Conservation (phyloP, 2,329 filamentous ascomycete species). For the Neonectria hederae region DNA sequence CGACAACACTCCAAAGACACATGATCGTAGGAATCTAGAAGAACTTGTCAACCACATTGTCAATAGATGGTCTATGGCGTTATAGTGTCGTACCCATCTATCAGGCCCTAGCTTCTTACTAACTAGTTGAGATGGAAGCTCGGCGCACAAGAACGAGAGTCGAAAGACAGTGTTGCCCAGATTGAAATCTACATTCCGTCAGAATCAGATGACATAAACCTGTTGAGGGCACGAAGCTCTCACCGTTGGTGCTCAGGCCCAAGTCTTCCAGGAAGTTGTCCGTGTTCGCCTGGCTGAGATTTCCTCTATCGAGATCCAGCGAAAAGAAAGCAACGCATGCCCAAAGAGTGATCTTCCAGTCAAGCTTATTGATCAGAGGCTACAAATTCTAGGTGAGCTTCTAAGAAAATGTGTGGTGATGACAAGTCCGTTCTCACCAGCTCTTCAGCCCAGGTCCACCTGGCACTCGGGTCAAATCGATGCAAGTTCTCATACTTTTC, state of each 20-base stretch:
- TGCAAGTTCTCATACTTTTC: constrained; percentile 54
- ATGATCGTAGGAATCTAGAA: constrained; percentile 63
- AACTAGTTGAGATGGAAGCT: constrained; percentile 68
- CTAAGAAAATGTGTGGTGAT: too few relatives aligned
- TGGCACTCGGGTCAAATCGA: constrained; percentile 56
- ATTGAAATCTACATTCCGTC: constrained; percentile 43
- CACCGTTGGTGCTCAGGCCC: constrained; percentile 52
- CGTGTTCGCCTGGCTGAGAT: constrained; percentile 56
- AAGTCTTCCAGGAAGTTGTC: constrained; percentile 59
- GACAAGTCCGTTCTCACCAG: not conserved
- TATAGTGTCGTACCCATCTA: constrained; percentile 52
- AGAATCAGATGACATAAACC: too few relatives aligned
- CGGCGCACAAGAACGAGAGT: constrained; percentile 45
- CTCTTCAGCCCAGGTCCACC: constrained; percentile 56
- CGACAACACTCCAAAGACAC: constrained; percentile 63
- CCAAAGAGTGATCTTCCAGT: constrained; percentile 56
- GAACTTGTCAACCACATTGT: not conserved
- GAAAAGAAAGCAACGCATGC: constrained; percentile 52
- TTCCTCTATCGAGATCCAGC: constrained; percentile 60
- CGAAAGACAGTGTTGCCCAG: constrained; percentile 47
- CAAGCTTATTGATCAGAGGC: constrained; percentile 51
- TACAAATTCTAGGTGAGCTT: too few relatives aligned
- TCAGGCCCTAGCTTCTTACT: constrained; percentile 67
- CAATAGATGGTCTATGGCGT: too few relatives aligned
- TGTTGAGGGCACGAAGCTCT: constrained; percentile 4